Evolutionary conservation across 352 stramenopile species (phyloP), one percentile per base, ranked within the genome.

Genomic region (Chrysophaeum taylorii): DNA sequence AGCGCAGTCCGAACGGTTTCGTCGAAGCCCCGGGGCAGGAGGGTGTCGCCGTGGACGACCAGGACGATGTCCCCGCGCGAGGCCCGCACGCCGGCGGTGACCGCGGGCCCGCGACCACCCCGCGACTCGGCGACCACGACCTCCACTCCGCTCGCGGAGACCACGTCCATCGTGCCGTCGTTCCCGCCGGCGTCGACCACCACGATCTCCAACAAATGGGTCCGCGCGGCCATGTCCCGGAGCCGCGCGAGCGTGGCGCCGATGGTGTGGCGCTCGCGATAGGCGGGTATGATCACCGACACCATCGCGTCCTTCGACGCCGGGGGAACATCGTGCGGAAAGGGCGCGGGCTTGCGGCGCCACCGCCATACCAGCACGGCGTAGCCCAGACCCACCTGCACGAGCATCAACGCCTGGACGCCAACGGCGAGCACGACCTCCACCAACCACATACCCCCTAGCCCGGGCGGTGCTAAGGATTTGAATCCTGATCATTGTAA

Each of bases 151-250:
- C 15, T 14, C 18, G 18, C 52, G 52, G 39, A 12, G 27, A 23
- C 52, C 5, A 33, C 9, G 25, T 9, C 27, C 33, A 63, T 36
- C 7, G 52, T 63, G 25, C 33, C 52, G 29, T 63, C 52, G n/a
- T 33, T 33, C 27, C 52, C 52, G 25, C 52, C 52, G 52, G 52
- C 52, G 33, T 63, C 52, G 52, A 63, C 52, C 7, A 63, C 52
- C 15, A 63, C 23, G 25, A 63, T 33, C 29, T 63, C 52, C 15
- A 36, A 5, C 7, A 25, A 15, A 7, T 14, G 4, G 27, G 52
- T 25, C 2, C n/a, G 4, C 27, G 4, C 33, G 2, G 52, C 52
- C n/a, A 33, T 33, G 27, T 5, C 5, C 25, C 5, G 12, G 2
- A 63, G 9, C 7, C 52, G 52, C 52, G 27, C 7, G 2, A 63